These are phyloP conservation scores for Fusarium mangiferae DNA, from an alignment of 2,329 filamentous ascomycete species.

Conservation along the genomic window DNA sequence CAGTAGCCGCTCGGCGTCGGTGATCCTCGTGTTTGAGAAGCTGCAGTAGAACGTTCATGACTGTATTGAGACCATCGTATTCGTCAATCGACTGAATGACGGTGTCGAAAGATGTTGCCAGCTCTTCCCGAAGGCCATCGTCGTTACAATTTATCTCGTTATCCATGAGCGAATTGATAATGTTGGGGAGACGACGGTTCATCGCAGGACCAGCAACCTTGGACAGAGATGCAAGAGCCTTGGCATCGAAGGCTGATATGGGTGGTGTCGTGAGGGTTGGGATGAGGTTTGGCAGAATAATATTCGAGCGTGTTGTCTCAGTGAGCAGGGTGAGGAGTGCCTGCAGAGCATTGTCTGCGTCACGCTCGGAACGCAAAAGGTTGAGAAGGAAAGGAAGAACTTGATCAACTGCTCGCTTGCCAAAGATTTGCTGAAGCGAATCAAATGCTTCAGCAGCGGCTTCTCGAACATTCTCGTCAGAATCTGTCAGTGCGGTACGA, in stretches of 20 bases:
- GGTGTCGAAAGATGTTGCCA: constrained; percentile 85
- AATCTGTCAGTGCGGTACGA: constrained; percentile 89
- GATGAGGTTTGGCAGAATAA: constrained; percentile 95
- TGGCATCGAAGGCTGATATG: constrained; percentile 94
- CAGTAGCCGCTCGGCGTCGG: constrained; percentile 79
- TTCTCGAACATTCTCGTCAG: constrained; percentile 89
- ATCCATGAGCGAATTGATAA: constrained; percentile 94
- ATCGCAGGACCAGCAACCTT: constrained; percentile 91
- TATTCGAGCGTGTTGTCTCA: constrained; percentile 91
- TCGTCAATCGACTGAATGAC: constrained; percentile 95
- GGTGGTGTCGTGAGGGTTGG: constrained; percentile 91
- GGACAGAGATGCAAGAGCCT: constrained; percentile 89
- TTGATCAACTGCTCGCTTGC: constrained; percentile 94
- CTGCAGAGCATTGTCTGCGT: constrained; percentile 91
- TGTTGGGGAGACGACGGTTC: constrained; percentile 87
- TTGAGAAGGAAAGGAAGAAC: constrained; percentile 92
- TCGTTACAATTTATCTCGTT: constrained; percentile 84
- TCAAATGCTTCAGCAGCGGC: constrained; percentile 98
- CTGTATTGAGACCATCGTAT: constrained; percentile 92
- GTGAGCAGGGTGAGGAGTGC: constrained; percentile 94
- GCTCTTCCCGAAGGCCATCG: constrained; percentile 75
- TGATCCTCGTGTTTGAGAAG: constrained; percentile 95
- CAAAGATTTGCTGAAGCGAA: constrained; percentile 89
- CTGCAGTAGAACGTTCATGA: constrained; percentile 91
- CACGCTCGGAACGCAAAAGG: constrained; percentile 84